Base-by-base conservation (phyloP, 805 yeast species). In the Suhomyces sp. region DNA sequence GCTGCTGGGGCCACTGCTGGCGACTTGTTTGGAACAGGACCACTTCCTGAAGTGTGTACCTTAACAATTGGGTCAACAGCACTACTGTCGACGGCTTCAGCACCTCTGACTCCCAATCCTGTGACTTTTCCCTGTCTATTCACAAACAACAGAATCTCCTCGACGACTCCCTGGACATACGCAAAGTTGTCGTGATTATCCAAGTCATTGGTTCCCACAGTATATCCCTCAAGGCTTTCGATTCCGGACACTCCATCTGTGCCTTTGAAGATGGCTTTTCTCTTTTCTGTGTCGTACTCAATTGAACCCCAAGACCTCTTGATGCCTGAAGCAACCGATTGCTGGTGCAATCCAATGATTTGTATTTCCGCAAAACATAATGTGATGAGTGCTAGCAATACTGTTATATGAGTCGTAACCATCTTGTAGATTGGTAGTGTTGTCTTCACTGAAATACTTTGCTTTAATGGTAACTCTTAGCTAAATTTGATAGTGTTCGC, bases 171-270 rank as follows among this genome's bases (percentile, higher is more conserved):
- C 22, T 34, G 17, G 17, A 39, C n/a, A 17, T 47, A 54, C 5
- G 54, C 38, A 36, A 68, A 63, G 35, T 72, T 67, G n/a, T 52
- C 60, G 19, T 53, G 51, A 34, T 47, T 39, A 5, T 44, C 38
- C 5, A 63, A 26, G 33, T 58, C 64, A 5, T 44, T 38, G 16
- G 71, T 62, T 9, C 71, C 69, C 28, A 64, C 30, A 31, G 63
- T 58, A 39, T 51, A 51, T 10, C 48, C 51, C 7, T 13, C 22
- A 15, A 20, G 7, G 29, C n/a, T 17, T 13, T 17, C 19, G n/a
- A n/a, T n/a, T n/a, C 31, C 8, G 38, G 4, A 12, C 20, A 17
- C 12, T 26, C 6, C 3, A 11, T 25, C 40, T 12, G 25, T 19
- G 23, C 38, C 28, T 18, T 25, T 17, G 32, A 51, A 54, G 7